Conservation (phyloP, 352 stramenopile genomes). For the Globisporangium megalacanthum region DNA sequence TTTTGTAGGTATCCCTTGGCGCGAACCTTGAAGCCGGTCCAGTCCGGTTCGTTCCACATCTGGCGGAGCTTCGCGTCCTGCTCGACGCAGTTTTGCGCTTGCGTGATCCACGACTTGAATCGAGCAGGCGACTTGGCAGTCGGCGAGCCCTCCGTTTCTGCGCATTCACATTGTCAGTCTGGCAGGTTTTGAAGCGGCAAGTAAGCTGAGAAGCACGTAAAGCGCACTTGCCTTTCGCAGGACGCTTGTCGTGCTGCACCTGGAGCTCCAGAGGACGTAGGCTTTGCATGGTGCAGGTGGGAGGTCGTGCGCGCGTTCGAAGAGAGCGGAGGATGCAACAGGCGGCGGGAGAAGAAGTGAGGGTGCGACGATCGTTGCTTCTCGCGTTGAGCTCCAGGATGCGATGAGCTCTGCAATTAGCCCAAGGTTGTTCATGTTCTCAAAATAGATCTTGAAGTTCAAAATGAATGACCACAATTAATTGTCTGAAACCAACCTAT, state of each 20-base stretch:
- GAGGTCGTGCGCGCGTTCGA: neutral
- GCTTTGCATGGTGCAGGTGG: slow-evolving; percentile 6
- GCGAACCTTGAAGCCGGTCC: slow-evolving; percentile 57
- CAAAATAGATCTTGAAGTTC: too few relatives aligned
- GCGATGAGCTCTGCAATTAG: too few relatives aligned
- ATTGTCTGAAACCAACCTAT: too few relatives aligned
- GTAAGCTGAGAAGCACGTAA: neutral
- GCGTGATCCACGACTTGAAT: slow-evolving; percentile 42
- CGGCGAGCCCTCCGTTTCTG: slow-evolving; percentile 11
- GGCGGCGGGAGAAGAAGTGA: neutral
- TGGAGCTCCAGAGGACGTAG: slow-evolving; percentile 13
- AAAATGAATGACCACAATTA: too few relatives aligned
- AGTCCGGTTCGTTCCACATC: slow-evolving; percentile 71
- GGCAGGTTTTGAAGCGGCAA: neutral
- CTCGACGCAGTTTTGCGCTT: slow-evolving; percentile 34
- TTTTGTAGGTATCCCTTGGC: slow-evolving; percentile 67
- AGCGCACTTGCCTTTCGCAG: slow-evolving; percentile 5
- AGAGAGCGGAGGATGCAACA: neutral
- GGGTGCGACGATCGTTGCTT: too few relatives aligned
- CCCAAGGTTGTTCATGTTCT: too few relatives aligned
- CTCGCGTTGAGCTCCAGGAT: too few relatives aligned
- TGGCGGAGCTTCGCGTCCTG: slow-evolving; percentile 44
- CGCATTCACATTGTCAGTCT: too few relatives aligned
- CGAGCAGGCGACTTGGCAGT: slow-evolving; percentile 21
- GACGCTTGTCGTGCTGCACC: slow-evolving; percentile 2